Conservation (phyloP, 2,329 filamentous ascomycete genomes). For the Trichoderma gracile region DNA sequence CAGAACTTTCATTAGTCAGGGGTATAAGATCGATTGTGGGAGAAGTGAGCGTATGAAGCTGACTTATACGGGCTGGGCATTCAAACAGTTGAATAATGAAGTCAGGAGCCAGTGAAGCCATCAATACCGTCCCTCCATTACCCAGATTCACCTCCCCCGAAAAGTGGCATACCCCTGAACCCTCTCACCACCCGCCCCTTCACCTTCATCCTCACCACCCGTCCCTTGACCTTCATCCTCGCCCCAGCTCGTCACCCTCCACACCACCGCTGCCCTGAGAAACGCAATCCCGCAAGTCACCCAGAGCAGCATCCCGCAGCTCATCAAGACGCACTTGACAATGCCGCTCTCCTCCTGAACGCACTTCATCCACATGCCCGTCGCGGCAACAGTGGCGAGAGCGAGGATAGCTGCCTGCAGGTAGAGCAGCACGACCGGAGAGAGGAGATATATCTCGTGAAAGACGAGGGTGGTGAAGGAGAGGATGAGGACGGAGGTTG, state of each 20-base stretch:
- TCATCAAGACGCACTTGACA: constrained; percentile 34
- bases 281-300: constrained; percentile 35
- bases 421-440: constrained; percentile 33
- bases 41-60: background rate
- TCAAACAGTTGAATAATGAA: too few species aligned
- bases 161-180: background rate
- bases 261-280: constrained; percentile 34
- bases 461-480: constrained; percentile 31
- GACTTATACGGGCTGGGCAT: background rate
- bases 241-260: constrained; percentile 28
- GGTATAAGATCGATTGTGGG: background rate
- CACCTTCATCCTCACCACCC: too few species aligned
- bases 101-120: too few species aligned
- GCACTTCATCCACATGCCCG: constrained; percentile 32
- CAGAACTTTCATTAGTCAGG: background rate
- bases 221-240: background rate
- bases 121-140: background rate
- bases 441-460: constrained; percentile 35
- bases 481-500: constrained; percentile 30
- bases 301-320: constrained; percentile 35
- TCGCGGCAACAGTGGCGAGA: constrained; percentile 29
- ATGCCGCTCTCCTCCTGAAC: constrained; percentile 29
- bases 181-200: background rate
- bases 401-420: constrained; percentile 34
- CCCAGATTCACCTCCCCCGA: background rate